Conservation (phyloP, 495 filamentous ascomycete genomes). For the Trypethelium eluteriae region DNA sequence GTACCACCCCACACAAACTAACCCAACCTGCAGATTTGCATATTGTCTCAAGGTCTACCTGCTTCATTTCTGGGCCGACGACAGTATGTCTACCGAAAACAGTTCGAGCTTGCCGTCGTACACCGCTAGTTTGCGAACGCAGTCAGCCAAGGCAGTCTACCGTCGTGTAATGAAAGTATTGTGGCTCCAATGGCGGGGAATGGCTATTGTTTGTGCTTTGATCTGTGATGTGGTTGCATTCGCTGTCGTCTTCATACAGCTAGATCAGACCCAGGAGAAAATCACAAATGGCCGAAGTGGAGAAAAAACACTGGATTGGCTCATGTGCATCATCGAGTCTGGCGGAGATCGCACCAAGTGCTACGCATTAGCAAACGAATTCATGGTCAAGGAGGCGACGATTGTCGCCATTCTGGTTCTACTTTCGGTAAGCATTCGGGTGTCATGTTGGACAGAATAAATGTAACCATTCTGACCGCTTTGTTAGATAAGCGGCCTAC, state of each 20-base stretch:
- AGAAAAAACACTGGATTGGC: slow-evolving; percentile 50
- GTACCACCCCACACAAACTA: slow-evolving; percentile 1
- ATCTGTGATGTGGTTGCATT: slow-evolving; percentile 87
- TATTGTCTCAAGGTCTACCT: slow-evolving; percentile 96
- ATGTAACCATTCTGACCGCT: not conserved
- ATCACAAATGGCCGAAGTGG: slow-evolving; percentile 47
- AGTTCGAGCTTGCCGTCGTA: slow-evolving; percentile 73
- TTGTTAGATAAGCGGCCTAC: slow-evolving; percentile 67
- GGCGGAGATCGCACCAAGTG: slow-evolving; percentile 59
- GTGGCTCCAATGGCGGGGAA: slow-evolving; percentile 90
- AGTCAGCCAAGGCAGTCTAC: slow-evolving; percentile 82
- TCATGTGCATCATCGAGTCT: slow-evolving; percentile 58
- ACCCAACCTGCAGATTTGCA: slow-evolving; percentile 54
- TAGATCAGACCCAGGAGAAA: slow-evolving; percentile 60
- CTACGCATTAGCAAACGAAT: slow-evolving; percentile 44
- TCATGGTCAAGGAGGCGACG: slow-evolving; percentile 65
- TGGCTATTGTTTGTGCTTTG: slow-evolving; percentile 78
- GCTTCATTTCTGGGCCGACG: slow-evolving; percentile 62
- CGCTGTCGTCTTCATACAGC: slow-evolving; percentile 76
- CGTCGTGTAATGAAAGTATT: slow-evolving; percentile 76
- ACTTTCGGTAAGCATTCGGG: slow-evolving; percentile 53
- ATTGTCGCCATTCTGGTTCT: slow-evolving; percentile 75
- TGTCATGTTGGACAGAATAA: not conserved
- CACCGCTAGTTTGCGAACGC: slow-evolving; percentile 66
- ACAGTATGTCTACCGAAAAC: slow-evolving; percentile 50